These are phyloP conservation scores for Chondrostereum purpureum DNA, from an alignment of 1,284 basidiomycete genomes.

Conservation along the genomic window DNA sequence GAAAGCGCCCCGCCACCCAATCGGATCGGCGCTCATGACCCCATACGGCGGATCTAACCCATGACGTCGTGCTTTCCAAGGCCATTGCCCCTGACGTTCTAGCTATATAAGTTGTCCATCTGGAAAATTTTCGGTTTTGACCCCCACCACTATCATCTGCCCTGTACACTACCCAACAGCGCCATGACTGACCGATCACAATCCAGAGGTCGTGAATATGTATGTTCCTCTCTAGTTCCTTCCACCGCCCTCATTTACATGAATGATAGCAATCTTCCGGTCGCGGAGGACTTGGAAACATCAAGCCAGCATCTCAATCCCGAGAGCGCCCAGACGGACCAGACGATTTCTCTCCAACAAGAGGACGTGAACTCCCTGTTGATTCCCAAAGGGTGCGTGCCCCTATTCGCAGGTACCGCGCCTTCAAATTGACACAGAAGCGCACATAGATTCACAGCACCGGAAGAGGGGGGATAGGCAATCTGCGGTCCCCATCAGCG, in stretches of 20 bases:
- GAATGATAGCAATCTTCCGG: slow-evolving; percentile 1
- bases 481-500: slow-evolving; percentile 66
- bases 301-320: background rate
- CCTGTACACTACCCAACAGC: too few relatives aligned
- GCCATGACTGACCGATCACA: slow-evolving; percentile 3
- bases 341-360: slow-evolving; percentile 39
- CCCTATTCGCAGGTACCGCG: background rate
- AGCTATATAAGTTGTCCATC: too few relatives aligned
- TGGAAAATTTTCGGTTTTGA: too few relatives aligned
- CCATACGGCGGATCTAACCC: too few relatives aligned
- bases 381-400: slow-evolving; percentile 21
- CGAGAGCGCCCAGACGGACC: slow-evolving; percentile 22
- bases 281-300: slow-evolving; percentile 3
- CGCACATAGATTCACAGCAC: slow-evolving; percentile 44
- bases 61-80: too few relatives aligned
- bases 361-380: slow-evolving; percentile 50
- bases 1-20: too few relatives aligned
- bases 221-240: background rate
- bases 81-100: too few relatives aligned
- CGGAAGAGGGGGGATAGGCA: slow-evolving; percentile 74
- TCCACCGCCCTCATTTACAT: background rate
- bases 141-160: too few relatives aligned
- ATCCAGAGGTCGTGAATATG: slow-evolving; percentile 5
- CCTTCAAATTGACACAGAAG: slow-evolving; percentile 7
- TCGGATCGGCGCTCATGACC: too few relatives aligned